Conservation (phyloP, 108 stramenopile genomes). For the Cyclotella distinguenda region DNA sequence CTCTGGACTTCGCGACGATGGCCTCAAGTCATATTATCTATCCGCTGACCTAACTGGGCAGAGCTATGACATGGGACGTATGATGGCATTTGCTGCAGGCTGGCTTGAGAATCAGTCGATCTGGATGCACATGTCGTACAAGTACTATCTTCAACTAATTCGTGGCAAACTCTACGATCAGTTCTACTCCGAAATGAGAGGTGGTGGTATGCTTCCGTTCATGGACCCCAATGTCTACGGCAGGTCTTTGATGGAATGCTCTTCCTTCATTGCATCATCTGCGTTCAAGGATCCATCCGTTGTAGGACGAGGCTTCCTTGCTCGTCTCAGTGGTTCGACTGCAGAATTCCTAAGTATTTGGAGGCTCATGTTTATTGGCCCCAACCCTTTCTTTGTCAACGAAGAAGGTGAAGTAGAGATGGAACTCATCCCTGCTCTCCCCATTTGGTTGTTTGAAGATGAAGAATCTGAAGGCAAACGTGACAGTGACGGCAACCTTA, state of each 20-base stretch:
- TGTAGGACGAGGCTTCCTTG: slow-evolving; percentile 88
- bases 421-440: slow-evolving; percentile 85
- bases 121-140: slow-evolving; percentile 98
- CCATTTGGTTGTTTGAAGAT: slow-evolving; percentile 88
- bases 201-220: slow-evolving; percentile 85
- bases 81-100: slow-evolving; percentile 95
- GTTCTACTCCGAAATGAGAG: slow-evolving; percentile 88
- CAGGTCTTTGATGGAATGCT: slow-evolving; percentile 91
- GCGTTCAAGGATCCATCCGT: slow-evolving; percentile 86
- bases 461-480: slow-evolving; percentile 50
- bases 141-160: slow-evolving; percentile 92
- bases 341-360: slow-evolving; percentile 95
- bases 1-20: slow-evolving; percentile 86
- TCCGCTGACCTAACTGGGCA: slow-evolving; percentile 89
- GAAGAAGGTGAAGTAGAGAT: slow-evolving; percentile 76
- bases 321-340: slow-evolving; percentile 93
- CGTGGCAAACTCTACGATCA: slow-evolving; percentile 92
- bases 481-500: slow-evolving; percentile 78
- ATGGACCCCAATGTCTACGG: slow-evolving; percentile 92
- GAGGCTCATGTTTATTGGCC: slow-evolving; percentile 92
- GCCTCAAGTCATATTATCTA: slow-evolving; percentile 87
- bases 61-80: slow-evolving; percentile 92
- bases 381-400: slow-evolving; percentile 72
- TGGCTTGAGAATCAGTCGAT: slow-evolving; percentile 97
- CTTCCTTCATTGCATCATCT: slow-evolving; percentile 90